These are phyloP conservation scores for Backusella parvicylindrica DNA, from an alignment of 192 early-diverging fungal genomes.

Conservation along the genomic window DNA sequence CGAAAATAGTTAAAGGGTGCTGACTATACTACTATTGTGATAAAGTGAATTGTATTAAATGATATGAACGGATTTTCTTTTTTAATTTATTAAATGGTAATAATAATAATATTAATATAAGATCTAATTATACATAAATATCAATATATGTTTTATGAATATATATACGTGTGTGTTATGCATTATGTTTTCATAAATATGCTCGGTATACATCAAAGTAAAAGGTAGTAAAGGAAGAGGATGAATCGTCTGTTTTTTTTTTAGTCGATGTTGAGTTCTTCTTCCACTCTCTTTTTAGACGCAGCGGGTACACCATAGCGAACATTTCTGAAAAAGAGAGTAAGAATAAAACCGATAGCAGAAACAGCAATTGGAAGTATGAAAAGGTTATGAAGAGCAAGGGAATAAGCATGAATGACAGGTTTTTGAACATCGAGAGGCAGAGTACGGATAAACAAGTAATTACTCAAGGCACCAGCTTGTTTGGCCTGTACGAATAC, in stretches of 20 bases:
- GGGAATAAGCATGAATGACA: conserved; percentile 16
- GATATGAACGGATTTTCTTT: background rate
- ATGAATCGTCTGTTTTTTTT: background rate
- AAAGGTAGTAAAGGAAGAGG: background rate
- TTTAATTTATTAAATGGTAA: background rate
- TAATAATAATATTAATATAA: background rate
- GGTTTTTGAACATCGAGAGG: conserved; percentile 7
- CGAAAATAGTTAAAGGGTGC: too few relatives aligned
- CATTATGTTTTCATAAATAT: background rate
- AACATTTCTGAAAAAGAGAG: conserved; percentile 24
- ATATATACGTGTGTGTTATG: background rate
- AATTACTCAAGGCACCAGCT: conserved; percentile 1
- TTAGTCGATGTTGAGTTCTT: background rate
- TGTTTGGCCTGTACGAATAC: conserved; percentile 1
- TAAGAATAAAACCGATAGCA: conserved; percentile 13
- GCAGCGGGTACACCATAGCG: background rate
- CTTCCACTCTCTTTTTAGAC: background rate
- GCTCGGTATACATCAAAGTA: background rate
- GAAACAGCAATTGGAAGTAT: conserved; percentile 18
- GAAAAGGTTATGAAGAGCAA: conserved; percentile 20
- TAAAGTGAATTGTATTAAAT: background rate
- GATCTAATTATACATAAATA: background rate
- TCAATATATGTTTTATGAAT: background rate
- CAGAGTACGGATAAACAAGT: conserved; percentile 3
- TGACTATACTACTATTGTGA: too few relatives aligned